phyloP scores from a whole-genome alignment of 495 filamentous ascomycete genomes.

The Lophiotrema nucula region DNA sequence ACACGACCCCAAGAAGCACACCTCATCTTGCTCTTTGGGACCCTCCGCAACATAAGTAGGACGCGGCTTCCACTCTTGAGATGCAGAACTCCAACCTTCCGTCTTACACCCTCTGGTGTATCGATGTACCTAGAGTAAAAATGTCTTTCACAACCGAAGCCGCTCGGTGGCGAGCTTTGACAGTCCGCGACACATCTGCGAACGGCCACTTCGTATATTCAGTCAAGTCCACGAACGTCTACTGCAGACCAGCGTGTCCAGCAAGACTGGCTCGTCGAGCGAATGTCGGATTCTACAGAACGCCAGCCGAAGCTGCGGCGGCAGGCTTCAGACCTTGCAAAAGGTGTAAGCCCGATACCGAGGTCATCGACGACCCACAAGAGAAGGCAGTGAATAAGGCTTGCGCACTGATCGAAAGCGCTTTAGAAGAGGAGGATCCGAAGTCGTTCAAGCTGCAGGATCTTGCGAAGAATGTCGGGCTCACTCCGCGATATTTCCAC shows the following conservation, averaged over 20 bases:
- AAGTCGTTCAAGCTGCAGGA: constrained; percentile 48
- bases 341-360: constrained; percentile 57
- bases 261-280: constrained; percentile 61
- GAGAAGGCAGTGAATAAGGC: constrained; percentile 48
- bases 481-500: constrained; percentile 63
- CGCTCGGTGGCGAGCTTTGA: constrained; percentile 58
- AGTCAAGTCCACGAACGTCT: constrained; percentile 63
- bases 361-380: constrained; percentile 44
- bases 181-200: constrained; percentile 50
- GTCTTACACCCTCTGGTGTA: not conserved
- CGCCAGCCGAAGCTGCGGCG: constrained; percentile 52
- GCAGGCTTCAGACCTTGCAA: constrained; percentile 64
- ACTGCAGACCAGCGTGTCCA: constrained; percentile 62
- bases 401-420: constrained; percentile 38
- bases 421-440: constrained; percentile 26
- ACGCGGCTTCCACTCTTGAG: constrained; percentile 2
- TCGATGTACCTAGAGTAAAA: too few species aligned
- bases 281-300: constrained; percentile 60
- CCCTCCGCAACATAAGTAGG: not conserved
- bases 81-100: too few species aligned
- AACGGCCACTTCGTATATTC: constrained; percentile 59
- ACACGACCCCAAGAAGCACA: too few species aligned
- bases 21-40: too few species aligned
- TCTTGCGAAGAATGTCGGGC: constrained; percentile 52
- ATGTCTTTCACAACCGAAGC: constrained; percentile 37